A percentile compares a stretch with the other conserved stretches of the same genome.
Evolutionary conservation across 345 rosid species (phyloP).

Genomic region (Carallia brachiata): DNA sequence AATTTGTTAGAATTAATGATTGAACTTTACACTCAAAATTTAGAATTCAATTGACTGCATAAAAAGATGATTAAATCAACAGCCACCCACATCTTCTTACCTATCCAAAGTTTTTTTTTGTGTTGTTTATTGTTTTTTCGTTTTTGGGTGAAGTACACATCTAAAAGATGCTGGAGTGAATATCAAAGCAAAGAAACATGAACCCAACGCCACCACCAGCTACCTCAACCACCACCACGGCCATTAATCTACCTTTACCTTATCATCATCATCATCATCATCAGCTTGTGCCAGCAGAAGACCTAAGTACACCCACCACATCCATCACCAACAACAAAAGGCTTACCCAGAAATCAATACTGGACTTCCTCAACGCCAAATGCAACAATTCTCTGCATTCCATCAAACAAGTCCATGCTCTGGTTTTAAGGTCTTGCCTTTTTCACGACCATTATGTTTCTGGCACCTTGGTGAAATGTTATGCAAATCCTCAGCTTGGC

Average conservation of each 20-base stretch:
- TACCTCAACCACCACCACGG: constrained; percentile 12
- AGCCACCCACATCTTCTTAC: too few species aligned
- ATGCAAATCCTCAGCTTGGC: constrained; percentile 27
- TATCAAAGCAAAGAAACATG: constrained; percentile 12
- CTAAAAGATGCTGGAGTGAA: not conserved
- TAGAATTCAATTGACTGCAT: too few species aligned
- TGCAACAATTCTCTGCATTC: constrained; percentile 25
- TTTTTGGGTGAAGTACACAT: too few species aligned
- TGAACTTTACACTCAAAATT: too few species aligned
- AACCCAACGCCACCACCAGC: not conserved
- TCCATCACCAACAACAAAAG: constrained; percentile 25
- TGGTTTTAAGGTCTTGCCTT: constrained; percentile 33
- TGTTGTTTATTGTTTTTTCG: too few species aligned
- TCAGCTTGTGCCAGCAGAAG: constrained; percentile 6
- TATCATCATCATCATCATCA: constrained; percentile 18
- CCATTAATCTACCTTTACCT: constrained; percentile 9
- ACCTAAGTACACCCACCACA: constrained; percentile 17
- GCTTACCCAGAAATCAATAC: constrained; percentile 29
- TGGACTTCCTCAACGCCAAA: constrained; percentile 33
- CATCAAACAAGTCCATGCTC: constrained; percentile 39
- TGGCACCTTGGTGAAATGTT: constrained; percentile 40
- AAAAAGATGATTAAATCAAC: too few species aligned
- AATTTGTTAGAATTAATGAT: too few species aligned
- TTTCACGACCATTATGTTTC: constrained; percentile 44
- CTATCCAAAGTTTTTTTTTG: too few species aligned